Conservation (phyloP, 768 basidiomycete species). For the Tulasnella sp. region DNA sequence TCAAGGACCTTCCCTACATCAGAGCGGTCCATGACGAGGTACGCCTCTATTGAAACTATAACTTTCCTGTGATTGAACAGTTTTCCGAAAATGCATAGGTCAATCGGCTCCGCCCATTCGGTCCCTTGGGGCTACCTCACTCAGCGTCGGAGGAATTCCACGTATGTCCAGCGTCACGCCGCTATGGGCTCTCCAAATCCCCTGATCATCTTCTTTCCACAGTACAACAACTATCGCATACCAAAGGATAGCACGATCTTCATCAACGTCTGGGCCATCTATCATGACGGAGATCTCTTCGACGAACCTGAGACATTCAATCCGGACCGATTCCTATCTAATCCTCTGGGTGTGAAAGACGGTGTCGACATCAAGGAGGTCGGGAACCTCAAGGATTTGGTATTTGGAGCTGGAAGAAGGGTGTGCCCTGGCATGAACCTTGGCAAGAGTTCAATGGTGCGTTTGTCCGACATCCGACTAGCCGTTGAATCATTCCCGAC, state of each 20-base stretch:
- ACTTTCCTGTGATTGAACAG: no score
- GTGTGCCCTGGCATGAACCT: slow-evolving; percentile 26
- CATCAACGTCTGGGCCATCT: slow-evolving; percentile 39
- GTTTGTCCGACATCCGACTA: not conserved
- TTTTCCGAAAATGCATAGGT: not conserved
- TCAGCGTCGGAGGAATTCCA: slow-evolving; percentile 16
- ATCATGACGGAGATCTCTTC: slow-evolving; percentile 53
- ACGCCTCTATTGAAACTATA: slow-evolving; percentile 41
- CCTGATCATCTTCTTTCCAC: not conserved
- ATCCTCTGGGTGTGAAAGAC: slow-evolving; percentile 29
- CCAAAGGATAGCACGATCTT: slow-evolving; percentile 35
- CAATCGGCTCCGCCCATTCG: slow-evolving; percentile 44
- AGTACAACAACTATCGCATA: slow-evolving; percentile 32
- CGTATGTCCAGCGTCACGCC: not conserved
- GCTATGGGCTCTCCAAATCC: slow-evolving; percentile 37
- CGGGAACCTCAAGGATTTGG: slow-evolving; percentile 17
- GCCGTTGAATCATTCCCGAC: not conserved
- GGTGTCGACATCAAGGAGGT: slow-evolving; percentile 21
- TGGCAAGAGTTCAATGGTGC: slow-evolving; percentile 6
- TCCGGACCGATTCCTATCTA: slow-evolving; percentile 53
- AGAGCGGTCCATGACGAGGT: slow-evolving; percentile 53
- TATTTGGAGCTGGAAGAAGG: slow-evolving; percentile 29
- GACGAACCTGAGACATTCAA: slow-evolving; percentile 56
- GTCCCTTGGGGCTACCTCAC: slow-evolving; percentile 47
- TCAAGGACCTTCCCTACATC: slow-evolving; percentile 55